Evolutionary conservation across 2,329 filamentous ascomycete species (phyloP).

Genomic region (Aspergillus neoniger): DNA sequence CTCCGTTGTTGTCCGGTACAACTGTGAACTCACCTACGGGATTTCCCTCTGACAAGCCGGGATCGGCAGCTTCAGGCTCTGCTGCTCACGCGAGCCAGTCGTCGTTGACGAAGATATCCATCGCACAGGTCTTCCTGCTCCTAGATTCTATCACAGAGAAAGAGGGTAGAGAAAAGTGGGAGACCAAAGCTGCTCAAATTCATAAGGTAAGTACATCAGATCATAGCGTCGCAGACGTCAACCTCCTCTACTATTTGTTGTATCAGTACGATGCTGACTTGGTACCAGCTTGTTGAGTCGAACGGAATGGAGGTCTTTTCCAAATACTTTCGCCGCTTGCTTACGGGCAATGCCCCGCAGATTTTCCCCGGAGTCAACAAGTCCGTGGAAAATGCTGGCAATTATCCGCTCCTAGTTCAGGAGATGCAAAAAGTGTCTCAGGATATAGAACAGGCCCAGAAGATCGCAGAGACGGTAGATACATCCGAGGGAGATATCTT

Average conservation of each 20-base stretch:
- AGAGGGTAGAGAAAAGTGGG: conserved; percentile 88
- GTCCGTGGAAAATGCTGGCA: conserved; percentile 72
- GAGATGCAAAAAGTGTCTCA: conserved; percentile 85
- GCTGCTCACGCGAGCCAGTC: conserved; percentile 53
- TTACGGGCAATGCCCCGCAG: conserved; percentile 85
- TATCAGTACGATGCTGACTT: not conserved
- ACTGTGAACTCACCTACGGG: conserved; percentile 56
- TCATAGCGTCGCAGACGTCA: not conserved
- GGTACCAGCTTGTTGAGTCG: conserved; percentile 79
- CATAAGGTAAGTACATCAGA: conserved; percentile 69
- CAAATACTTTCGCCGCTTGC: conserved; percentile 90
- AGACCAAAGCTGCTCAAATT: conserved; percentile 86
- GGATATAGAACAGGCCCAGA: conserved; percentile 78
- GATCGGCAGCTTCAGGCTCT: conserved; percentile 39
- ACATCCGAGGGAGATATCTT: conserved; percentile 89
- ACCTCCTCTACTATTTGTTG: too few relatives aligned
- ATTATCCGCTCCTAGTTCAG: conserved; percentile 76
- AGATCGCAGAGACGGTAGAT: conserved; percentile 92
- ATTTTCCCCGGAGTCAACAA: conserved; percentile 82
- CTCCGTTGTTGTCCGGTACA: conserved; percentile 60
- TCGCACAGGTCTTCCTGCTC: conserved; percentile 92
- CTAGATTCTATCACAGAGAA: conserved; percentile 95
- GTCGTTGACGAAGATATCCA: conserved; percentile 85
- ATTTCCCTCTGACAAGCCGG: conserved; percentile 52
- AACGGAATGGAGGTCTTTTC: conserved; percentile 99